A percentile compares a stretch with the other conserved stretches of the same genome.
phyloP scores from a whole-genome alignment of 1,139 yeast genomes.

The Protomyces macrosporus region DNA sequence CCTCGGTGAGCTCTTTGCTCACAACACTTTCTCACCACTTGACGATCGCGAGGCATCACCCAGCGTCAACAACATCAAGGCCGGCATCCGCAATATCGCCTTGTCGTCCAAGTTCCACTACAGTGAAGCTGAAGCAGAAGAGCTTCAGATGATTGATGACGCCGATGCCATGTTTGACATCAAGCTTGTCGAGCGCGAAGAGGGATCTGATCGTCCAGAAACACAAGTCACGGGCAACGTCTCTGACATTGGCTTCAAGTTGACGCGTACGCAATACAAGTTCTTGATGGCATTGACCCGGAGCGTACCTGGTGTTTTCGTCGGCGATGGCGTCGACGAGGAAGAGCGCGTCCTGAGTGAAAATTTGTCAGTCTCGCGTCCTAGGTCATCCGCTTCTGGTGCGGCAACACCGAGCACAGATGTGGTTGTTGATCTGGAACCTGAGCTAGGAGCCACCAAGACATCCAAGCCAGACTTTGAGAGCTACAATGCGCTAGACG shows the following conservation, averaged over 20 bases:
- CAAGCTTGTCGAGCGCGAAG: conserved; percentile 49
- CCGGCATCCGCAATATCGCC: conserved; percentile 69
- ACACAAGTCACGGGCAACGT: conserved; percentile 55
- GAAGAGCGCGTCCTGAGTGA: conserved; percentile 28
- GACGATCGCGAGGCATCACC: conserved; percentile 33
- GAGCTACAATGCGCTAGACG: conserved; percentile 42
- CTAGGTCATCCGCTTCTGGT: not conserved
- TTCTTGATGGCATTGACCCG: conserved; percentile 55
- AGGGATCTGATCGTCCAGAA: conserved; percentile 46
- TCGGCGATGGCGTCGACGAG: conserved; percentile 51
- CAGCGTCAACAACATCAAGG: conserved; percentile 49
- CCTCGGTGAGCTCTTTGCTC: conserved; percentile 75
- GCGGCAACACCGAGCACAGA: not conserved
- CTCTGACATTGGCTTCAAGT: conserved; percentile 58
- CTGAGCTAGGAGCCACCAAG: not conserved
- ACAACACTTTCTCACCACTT: conserved; percentile 51
- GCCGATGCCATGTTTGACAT: conserved; percentile 62
- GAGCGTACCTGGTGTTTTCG: conserved; percentile 51
- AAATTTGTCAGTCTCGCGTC: not conserved
- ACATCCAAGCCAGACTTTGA: conserved; percentile 26
- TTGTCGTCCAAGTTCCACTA: conserved; percentile 58
- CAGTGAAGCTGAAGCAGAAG: conserved; percentile 47
- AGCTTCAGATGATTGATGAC: conserved; percentile 60
- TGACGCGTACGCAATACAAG: conserved; percentile 73
- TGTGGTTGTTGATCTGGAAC: not conserved